These are phyloP conservation scores for Hypoxylon sp. DNA, from an alignment of 2,329 filamentous ascomycete species.

Conservation along the genomic window DNA sequence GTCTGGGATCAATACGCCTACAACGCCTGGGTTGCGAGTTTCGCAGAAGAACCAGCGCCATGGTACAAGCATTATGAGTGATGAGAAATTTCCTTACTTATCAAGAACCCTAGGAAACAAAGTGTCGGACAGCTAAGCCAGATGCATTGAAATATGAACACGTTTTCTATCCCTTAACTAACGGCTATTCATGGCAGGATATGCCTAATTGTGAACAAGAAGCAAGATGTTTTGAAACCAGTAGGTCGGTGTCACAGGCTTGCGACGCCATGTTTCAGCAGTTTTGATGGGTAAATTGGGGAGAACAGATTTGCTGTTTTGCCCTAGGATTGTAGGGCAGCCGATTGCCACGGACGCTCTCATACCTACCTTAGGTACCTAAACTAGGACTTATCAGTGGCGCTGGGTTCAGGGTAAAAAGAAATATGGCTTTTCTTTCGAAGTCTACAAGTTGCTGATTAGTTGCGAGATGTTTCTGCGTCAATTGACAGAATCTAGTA, in stretches of 20 bases:
- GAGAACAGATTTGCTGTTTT: not conserved
- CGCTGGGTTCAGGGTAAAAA: constrained; percentile 2
- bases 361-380: too few relatives aligned
- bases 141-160: not conserved
- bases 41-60: too few relatives aligned
- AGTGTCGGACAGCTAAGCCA: not conserved
- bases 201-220: not conserved
- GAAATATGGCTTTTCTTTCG: not conserved
- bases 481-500: constrained; percentile 3
- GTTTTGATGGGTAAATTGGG: constrained; percentile 7
- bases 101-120: not conserved
- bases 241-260: constrained; percentile 18
- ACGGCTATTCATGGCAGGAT: too few relatives aligned
- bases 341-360: not conserved
- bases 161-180: not conserved
- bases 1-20: too few relatives aligned
- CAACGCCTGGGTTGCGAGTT: too few relatives aligned
- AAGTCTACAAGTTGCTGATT: constrained; percentile 1
- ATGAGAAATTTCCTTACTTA: not conserved
- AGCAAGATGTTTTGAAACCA: not conserved
- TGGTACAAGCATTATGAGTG: not conserved
- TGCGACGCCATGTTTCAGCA: constrained; percentile 32
- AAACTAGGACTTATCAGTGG: not conserved
- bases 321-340: not conserved
- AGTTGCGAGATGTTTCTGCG: constrained; percentile 11